Base-by-base conservation (phyloP, 2,329 filamentous ascomycete genomes). In the Aspergillus sp. region DNA sequence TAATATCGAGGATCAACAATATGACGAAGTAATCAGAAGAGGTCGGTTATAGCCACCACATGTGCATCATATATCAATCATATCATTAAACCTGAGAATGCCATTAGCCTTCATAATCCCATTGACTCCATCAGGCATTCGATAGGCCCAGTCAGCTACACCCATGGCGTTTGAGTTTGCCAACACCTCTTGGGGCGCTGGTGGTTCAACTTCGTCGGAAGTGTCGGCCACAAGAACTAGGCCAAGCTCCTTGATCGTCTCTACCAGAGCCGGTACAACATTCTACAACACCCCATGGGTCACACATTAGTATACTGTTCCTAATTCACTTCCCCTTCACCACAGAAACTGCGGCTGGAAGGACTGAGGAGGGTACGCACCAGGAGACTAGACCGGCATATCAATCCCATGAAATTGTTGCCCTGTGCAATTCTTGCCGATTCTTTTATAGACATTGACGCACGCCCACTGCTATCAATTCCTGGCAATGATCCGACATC, bases 401-500 rank as follows among this genome's bases (percentile, higher is more conserved):
- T 91, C 70, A 99, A 75, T 3, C 95, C 95, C 95, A 99, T 99
- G 66, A 99, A 91, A 74, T 99, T 99, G 74, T 99, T 99, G 73
- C 89, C 91, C 76, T 96, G 90, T 22, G 94, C 93, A 71, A 96
- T 92, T 64, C 93, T 86, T 14, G 97, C 95, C 4, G 91, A 91
- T 74, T 99, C 94, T 78, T 98, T 99, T 66, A 98, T 91, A 6
- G 92, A 96, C 65, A 89, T 89, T 14, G 89, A 90, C 52, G 87
- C 85, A 57, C 89, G 84, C 16, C 90, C 91, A 65, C 87, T 90
- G 66, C 83, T 85, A 49, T 80, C 71, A 50, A 85, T 72, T 57
- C 77, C 78, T 39, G 77, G 75, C 52, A 79, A 72, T 6, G 77
- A 73, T 18, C 69, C 72, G 16, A 70, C 65, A 39, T 76, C 73